phyloP scores from a whole-genome alignment of 345 rosid species.

The Rhizophora mangle region DNA sequence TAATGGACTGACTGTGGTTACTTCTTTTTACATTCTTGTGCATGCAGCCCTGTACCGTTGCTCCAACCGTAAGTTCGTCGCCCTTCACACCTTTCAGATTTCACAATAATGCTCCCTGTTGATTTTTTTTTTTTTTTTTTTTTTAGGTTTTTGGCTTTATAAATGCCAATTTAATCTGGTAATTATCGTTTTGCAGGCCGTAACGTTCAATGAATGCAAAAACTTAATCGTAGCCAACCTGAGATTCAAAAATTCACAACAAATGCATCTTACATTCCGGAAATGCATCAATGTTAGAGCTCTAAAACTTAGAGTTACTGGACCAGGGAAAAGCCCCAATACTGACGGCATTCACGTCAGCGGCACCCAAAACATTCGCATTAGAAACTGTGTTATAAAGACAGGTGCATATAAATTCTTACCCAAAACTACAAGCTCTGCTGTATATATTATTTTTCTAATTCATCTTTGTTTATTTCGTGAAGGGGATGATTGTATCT shows the following conservation, averaged over 20 bases:
- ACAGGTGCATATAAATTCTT: constrained; percentile 46
- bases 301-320: constrained; percentile 44
- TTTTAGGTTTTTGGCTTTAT: not conserved
- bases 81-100: not conserved
- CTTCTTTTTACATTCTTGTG: not conserved
- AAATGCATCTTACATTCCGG: constrained; percentile 68
- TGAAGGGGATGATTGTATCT: constrained; percentile 92
- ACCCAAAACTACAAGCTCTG: not conserved
- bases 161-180: not conserved
- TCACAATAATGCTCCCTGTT: no score
- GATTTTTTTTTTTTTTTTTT: no score
- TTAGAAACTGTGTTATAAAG: constrained; percentile 50
- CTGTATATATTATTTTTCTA: not conserved
- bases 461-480: not conserved
- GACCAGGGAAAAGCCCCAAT: constrained; percentile 81
- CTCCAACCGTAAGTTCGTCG: constrained; percentile 69
- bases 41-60: constrained; percentile 69
- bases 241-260: constrained; percentile 64
- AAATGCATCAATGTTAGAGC: constrained; percentile 55
- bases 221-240: constrained; percentile 55
- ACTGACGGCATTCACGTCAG: constrained; percentile 89
- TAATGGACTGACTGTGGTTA: constrained; percentile 4
- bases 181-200: constrained; percentile 46
- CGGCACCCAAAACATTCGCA: constrained; percentile 54
- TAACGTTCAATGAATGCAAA: constrained; percentile 60